phyloP scores from a whole-genome alignment of 2,329 filamentous ascomycete species.

The Aurifilum marmelostoma region DNA sequence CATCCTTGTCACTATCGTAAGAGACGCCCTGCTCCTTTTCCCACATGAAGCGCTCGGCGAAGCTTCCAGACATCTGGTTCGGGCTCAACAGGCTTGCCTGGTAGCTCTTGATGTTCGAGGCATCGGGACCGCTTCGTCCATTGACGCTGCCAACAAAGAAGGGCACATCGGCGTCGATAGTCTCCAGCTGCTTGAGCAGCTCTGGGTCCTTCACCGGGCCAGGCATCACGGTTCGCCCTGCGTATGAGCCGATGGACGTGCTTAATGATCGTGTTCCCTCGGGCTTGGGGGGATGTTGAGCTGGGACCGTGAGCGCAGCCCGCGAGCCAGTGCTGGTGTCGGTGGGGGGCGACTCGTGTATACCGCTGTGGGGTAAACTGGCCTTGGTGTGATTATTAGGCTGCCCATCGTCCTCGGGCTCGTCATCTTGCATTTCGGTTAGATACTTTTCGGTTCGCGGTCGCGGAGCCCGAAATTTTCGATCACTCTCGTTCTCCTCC shows the following conservation, averaged over 20 bases:
- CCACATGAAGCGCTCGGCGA: constrained; percentile 36
- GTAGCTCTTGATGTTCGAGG: constrained; percentile 36
- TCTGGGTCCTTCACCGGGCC: constrained; percentile 22
- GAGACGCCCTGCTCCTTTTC: constrained; percentile 23
- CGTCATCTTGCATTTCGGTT: neutral
- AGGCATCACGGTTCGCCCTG: constrained; percentile 41
- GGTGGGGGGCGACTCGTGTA: constrained; percentile 18
- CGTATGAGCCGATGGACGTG: constrained; percentile 44
- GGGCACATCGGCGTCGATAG: constrained; percentile 40
- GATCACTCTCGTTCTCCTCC: neutral
- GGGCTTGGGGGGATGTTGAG: constrained; percentile 20
- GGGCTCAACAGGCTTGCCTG: constrained; percentile 33
- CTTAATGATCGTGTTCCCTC: constrained; percentile 29
- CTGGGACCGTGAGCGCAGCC: constrained; percentile 12
- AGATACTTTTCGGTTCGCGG: constrained; percentile 21
- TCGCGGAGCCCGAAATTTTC: constrained; percentile 12
- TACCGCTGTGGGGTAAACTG: neutral
- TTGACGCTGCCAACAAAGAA: constrained; percentile 48
- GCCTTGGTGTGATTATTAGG: neutral
- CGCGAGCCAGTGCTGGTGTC: constrained; percentile 7
- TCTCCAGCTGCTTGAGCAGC: constrained; percentile 39
- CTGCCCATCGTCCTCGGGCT: constrained; percentile 5
- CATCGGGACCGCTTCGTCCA: constrained; percentile 36
- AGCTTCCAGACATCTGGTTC: constrained; percentile 33
- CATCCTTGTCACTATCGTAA: constrained; percentile 26